phyloP scores from a whole-genome alignment of 768 basidiomycete species.

The Rhizopogon vulgaris region DNA sequence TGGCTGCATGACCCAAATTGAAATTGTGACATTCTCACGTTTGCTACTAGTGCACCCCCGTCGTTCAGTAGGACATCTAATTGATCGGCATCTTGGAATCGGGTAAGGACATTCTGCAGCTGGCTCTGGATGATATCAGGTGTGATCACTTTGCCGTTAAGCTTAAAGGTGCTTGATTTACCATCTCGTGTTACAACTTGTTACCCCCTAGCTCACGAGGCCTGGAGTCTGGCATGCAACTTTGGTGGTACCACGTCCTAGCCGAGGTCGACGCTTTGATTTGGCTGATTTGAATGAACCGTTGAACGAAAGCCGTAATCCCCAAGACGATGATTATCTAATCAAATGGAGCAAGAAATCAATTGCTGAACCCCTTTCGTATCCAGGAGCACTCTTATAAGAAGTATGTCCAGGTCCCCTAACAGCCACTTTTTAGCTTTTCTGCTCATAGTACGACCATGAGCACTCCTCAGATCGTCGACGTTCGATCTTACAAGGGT shows the following conservation, averaged over 20 bases:
- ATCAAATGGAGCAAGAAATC: neutral
- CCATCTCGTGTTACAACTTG: neutral
- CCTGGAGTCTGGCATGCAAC: neutral
- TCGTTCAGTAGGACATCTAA: neutral
- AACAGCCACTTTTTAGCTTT: neutral
- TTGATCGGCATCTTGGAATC: neutral
- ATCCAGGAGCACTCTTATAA: neutral
- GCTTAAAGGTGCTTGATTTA: neutral
- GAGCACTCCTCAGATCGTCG: slow-evolving; percentile 37
- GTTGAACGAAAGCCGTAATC: neutral
- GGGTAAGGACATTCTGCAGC: neutral
- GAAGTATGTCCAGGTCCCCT: neutral
- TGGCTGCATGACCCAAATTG: too few relatives aligned
- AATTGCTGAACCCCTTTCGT: neutral
- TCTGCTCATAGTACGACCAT: neutral
- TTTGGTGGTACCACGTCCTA: too few relatives aligned
- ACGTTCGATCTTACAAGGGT: slow-evolving; percentile 33
- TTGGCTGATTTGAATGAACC: too few relatives aligned
- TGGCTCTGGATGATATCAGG: neutral
- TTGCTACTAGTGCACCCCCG: too few relatives aligned
- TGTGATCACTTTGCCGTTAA: neutral
- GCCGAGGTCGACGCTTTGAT: too few relatives aligned
- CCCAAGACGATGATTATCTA: neutral
- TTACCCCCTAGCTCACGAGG: neutral
- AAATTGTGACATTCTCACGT: too few relatives aligned